Evolutionary conservation across 225 moss, liverwort and hornwort genomes (phyloP).

Genomic region (Marchantia paleacea): DNA sequence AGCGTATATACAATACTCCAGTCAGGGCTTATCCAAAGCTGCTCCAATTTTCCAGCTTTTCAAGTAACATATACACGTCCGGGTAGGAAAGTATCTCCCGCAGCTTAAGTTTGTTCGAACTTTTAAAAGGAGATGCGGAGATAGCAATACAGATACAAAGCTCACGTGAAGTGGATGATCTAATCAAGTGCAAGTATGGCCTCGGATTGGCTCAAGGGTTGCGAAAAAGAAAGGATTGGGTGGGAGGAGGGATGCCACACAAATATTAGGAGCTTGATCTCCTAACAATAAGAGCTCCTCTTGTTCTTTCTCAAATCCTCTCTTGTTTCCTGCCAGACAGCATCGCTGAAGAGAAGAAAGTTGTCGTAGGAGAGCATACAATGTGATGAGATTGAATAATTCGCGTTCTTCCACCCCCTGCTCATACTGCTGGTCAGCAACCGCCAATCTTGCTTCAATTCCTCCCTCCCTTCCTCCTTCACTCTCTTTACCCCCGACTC

Average conservation of each 20-base stretch:
- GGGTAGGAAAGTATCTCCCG: neutral
- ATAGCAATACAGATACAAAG: neutral
- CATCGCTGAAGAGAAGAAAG: slow-evolving; percentile 34
- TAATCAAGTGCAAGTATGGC: neutral
- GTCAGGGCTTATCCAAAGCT: neutral
- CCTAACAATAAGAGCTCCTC: slow-evolving; percentile 13
- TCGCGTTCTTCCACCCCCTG: slow-evolving; percentile 44
- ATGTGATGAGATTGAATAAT: slow-evolving; percentile 35
- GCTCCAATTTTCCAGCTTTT: neutral
- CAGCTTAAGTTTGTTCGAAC: neutral
- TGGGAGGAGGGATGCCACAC: neutral
- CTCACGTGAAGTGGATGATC: neutral
- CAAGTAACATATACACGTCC: neutral
- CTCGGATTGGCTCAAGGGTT: neutral
- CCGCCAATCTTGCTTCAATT: slow-evolving; percentile 29
- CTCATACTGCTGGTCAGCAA: slow-evolving; percentile 48
- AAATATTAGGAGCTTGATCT: slow-evolving; percentile 24
- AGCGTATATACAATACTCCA: neutral
- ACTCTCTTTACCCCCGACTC: slow-evolving; percentile 7
- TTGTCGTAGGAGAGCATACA: slow-evolving; percentile 41
- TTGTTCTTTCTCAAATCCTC: slow-evolving; percentile 25
- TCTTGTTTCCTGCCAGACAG: slow-evolving; percentile 33
- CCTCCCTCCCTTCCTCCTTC: slow-evolving; percentile 13
- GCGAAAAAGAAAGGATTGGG: neutral
- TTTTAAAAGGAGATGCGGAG: neutral